These are phyloP conservation scores for Fusarium liriodendri DNA, from an alignment of 2,329 filamentous ascomycete genomes.

Conservation along the genomic window DNA sequence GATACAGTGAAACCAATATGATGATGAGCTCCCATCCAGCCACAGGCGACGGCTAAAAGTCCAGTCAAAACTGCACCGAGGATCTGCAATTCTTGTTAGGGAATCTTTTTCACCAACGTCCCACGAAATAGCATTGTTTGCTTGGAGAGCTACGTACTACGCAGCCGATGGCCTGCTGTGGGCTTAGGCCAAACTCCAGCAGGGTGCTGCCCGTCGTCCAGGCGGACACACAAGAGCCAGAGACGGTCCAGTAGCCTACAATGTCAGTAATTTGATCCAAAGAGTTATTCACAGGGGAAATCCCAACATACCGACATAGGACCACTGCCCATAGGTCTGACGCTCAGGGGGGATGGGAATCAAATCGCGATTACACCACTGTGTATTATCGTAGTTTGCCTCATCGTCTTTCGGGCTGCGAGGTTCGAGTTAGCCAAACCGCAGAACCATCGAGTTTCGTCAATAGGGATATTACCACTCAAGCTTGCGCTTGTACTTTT, in stretches of 20 bases:
- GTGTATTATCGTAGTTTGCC: constrained; percentile 46
- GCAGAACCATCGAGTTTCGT: not conserved
- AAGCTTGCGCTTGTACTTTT: constrained; percentile 20
- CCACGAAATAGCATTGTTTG: not conserved
- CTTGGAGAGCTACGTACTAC: constrained; percentile 22
- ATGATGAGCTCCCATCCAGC: constrained; percentile 41
- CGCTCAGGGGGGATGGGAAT: constrained; percentile 45
- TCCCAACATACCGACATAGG: constrained; percentile 37
- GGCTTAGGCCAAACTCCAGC: constrained; percentile 42
- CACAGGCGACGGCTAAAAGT: constrained; percentile 31
- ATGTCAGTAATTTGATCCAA: not conserved
- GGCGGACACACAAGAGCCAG: constrained; percentile 40
- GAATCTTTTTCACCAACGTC: not conserved
- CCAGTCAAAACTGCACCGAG: constrained; percentile 35
- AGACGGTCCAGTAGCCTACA: constrained; percentile 39
- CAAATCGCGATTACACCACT: constrained; percentile 48
- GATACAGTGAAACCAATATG: constrained; percentile 44
- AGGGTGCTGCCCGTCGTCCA: constrained; percentile 42
- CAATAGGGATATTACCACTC: constrained; percentile 12
- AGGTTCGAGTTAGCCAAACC: not conserved
- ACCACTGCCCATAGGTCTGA: constrained; percentile 41
- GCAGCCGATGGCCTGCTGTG: constrained; percentile 41
- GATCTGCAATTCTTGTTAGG: constrained; percentile 7
- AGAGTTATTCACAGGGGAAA: not conserved
- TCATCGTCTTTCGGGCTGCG: constrained; percentile 41